phyloP scores from a whole-genome alignment of 1,284 basidiomycete genomes.

The Pascua sp. region DNA sequence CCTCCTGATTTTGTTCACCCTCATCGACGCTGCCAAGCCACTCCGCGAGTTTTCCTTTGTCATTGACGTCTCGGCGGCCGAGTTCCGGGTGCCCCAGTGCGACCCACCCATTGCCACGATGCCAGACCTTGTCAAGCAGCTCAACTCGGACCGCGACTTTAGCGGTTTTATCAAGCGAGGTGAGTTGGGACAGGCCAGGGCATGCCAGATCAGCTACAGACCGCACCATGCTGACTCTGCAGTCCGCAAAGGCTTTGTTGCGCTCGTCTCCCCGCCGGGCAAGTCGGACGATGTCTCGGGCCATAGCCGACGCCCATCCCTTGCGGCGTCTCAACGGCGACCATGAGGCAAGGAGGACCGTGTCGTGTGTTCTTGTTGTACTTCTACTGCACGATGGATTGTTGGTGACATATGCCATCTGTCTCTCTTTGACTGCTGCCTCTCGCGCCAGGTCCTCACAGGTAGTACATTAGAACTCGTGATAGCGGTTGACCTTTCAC shows the following conservation, averaged over 20 bases:
- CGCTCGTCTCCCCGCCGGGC: background rate
- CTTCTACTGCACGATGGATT: background rate
- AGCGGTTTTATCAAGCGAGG: conserved; percentile 45
- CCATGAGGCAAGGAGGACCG: background rate
- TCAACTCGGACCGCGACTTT: conserved; percentile 45
- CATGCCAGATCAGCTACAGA: background rate
- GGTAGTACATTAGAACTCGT: no score
- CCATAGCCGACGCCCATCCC: no score
- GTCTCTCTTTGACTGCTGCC: no score
- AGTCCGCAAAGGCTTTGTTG: conserved; percentile 5
- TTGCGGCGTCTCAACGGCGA: no score
- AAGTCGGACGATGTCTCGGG: background rate
- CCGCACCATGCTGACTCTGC: background rate
- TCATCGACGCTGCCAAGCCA: conserved; percentile 60
- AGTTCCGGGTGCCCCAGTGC: conserved; percentile 57
- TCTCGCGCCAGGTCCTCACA: no score
- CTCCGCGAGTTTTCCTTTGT: conserved; percentile 69
- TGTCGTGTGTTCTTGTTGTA: background rate
- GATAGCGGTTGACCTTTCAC: no score
- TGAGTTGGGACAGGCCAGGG: conserved; percentile 22
- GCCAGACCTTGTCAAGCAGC: conserved; percentile 34
- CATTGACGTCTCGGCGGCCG: conserved; percentile 62
- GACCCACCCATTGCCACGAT: conserved; percentile 38
- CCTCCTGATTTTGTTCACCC: conserved; percentile 67
- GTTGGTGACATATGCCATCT: no score